Evolutionary conservation across 1,284 basidiomycete genomes (phyloP).

Genomic region (Singerocomus inundabilis): DNA sequence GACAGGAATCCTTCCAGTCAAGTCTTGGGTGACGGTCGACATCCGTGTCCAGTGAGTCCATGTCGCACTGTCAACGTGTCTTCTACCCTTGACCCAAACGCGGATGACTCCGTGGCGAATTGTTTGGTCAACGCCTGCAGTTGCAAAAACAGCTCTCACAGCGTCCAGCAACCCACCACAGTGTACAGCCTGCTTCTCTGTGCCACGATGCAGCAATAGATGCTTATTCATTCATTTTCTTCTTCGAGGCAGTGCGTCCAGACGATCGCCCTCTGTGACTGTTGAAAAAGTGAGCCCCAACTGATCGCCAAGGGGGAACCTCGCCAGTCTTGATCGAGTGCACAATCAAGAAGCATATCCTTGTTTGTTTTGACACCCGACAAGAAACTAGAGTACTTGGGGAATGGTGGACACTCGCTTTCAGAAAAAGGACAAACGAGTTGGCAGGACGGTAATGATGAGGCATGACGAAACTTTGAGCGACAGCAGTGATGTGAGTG

Average conservation of each 20-base stretch:
- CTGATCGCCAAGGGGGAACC: background rate
- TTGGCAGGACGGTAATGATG: background rate
- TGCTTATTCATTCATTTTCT: background rate
- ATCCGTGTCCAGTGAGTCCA: background rate
- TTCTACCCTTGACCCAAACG: slow-evolving; percentile 21
- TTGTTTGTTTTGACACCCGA: background rate
- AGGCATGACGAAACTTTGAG: background rate
- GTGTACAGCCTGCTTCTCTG: slow-evolving; percentile 14
- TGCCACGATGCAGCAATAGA: background rate
- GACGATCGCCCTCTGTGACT: background rate
- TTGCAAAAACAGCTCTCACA: background rate
- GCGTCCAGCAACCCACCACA: background rate
- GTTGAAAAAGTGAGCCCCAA: background rate
- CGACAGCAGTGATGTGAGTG: background rate
- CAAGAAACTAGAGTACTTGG: background rate
- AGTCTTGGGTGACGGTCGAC: background rate
- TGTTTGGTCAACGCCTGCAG: background rate
- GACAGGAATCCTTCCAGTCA: background rate
- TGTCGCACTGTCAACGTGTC: background rate
- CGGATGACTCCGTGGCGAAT: slow-evolving; percentile 5
- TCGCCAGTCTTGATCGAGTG: slow-evolving; percentile 3
- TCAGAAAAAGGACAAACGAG: background rate
- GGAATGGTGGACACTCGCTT: background rate
- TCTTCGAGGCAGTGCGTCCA: slow-evolving; percentile 14
- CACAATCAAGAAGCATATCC: background rate